Conservation (phyloP, 352 stramenopile species). For the Pythium aristosporum region DNA sequence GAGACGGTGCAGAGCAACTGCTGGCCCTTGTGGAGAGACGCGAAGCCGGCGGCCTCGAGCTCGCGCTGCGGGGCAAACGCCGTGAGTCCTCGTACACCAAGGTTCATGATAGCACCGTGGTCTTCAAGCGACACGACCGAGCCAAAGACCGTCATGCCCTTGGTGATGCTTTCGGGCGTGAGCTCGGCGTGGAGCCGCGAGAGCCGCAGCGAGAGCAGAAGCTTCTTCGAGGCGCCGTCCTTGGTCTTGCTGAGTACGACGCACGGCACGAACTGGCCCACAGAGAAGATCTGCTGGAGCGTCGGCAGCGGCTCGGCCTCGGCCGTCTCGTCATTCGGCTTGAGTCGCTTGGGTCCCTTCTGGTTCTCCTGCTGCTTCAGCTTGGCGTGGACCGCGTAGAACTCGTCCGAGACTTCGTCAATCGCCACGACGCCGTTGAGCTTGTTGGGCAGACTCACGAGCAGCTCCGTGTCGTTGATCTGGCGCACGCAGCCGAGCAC, state of each 20-base stretch:
- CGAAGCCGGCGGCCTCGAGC: slow-evolving; percentile 36
- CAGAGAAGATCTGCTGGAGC: slow-evolving; percentile 60
- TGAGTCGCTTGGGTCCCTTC: slow-evolving; percentile 13
- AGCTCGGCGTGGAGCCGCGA: slow-evolving; percentile 86
- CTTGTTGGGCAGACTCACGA: slow-evolving; percentile 93
- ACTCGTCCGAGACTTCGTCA: slow-evolving; percentile 81
- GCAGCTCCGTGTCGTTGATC: slow-evolving; percentile 76
- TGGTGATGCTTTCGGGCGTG: slow-evolving; percentile 49
- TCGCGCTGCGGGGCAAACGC: slow-evolving; percentile 79
- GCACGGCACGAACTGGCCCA: slow-evolving; percentile 86
- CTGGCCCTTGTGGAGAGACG: slow-evolving; percentile 49
- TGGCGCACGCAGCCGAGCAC: slow-evolving; percentile 90
- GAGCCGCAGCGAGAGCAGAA: slow-evolving; percentile 89
- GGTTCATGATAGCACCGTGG: slow-evolving; percentile 92
- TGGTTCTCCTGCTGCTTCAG: slow-evolving; percentile 25
- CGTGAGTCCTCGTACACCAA: slow-evolving; percentile 79
- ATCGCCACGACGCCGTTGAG: slow-evolving; percentile 90
- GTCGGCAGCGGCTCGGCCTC: slow-evolving; percentile 31
- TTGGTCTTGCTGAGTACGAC: slow-evolving; percentile 77
- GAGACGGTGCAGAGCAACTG: slow-evolving; percentile 68
- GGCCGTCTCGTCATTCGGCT: slow-evolving; percentile 22
- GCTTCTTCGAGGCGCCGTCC: slow-evolving; percentile 78
- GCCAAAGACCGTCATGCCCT: slow-evolving; percentile 80
- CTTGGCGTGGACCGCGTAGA: slow-evolving; percentile 38
- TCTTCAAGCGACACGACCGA: slow-evolving; percentile 91